These are phyloP conservation scores for Glycine soja DNA, from an alignment of 306 rosid genomes.

Conservation along the genomic window DNA sequence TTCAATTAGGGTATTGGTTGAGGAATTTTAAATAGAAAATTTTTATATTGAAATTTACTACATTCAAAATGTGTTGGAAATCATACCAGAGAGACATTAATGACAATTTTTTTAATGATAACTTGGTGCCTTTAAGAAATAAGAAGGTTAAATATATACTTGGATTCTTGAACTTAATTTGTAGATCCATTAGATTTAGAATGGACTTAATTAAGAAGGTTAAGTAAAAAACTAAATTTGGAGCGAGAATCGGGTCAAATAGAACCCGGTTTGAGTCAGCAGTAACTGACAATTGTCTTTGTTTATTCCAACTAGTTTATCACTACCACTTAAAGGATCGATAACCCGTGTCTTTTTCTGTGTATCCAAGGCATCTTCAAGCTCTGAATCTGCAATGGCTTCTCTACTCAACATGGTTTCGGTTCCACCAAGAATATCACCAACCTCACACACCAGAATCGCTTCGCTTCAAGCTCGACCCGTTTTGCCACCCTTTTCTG, in stretches of 20 bases:
- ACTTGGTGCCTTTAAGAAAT: too few species aligned
- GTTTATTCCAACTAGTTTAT: constrained; percentile 26
- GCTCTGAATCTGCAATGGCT: constrained; percentile 44
- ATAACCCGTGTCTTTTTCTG: constrained; percentile 16
- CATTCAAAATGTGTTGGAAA: too few species aligned
- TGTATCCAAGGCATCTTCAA: constrained; percentile 15
- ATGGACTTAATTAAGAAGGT: too few species aligned
- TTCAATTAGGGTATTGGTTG: too few species aligned
- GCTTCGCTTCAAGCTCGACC: constrained; percentile 45
- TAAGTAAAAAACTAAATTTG: neutral
- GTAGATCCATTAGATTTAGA: too few species aligned
- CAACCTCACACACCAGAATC: constrained; percentile 24
- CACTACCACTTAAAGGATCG: constrained; percentile 3
- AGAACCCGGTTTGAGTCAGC: neutral
- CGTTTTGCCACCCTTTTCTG: constrained; percentile 25
- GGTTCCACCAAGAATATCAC: constrained; percentile 42
- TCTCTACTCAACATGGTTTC: constrained; percentile 52
- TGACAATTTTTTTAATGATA: too few species aligned
- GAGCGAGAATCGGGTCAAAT: neutral
- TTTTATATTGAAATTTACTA: too few species aligned
- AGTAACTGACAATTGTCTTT: neutral
- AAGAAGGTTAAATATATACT: too few species aligned
- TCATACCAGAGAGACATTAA: too few species aligned
- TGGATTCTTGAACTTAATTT: too few species aligned
- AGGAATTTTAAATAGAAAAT: too few species aligned